Base-by-base conservation (phyloP, 441 rosid species). In the Bruguiera hainesii region DNA sequence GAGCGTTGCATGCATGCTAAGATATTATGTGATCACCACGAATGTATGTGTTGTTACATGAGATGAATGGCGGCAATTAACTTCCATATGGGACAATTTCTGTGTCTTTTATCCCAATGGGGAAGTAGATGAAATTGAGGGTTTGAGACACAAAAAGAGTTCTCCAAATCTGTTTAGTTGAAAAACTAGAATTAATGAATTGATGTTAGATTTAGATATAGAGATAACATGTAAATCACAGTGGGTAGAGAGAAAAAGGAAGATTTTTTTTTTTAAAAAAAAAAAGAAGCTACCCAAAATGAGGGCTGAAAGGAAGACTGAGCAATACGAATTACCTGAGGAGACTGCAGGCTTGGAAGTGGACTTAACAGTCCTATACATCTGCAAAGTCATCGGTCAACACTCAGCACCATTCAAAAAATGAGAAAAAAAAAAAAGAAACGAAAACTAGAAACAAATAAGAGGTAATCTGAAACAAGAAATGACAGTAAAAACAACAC, bases 351-450 rank as follows among this genome's bases (percentile, higher is more conserved):
- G 83, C 74, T 82, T 87, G 81, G 84, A 89, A 74, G 96, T 89
- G 66, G 93, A 87, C 85, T 87, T 89, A 52, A 89, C 93, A 72
- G 93, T 89, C 78, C 96, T 83, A 80, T 89, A 89, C 96, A 89
- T 89, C 96, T 89, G 83, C 78, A 76, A 69, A 67, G 64, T 50
- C 71, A 73, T 46, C n/a, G 39, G 63, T 50, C n/a, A 23, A 46
- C 65, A 19, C 39, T 37, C 35, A 42, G 30, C 42, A 16, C 56
- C 60, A 35, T 56, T 33, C 56, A 60, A 61, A 37, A 6, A 60
- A 29, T 7, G 13, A 68, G 67, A 21, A 63, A 9, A 56, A 56
- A 29, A 65, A 68, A 65, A 26, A 63, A 9, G 52, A 56, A 29
- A 65, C 15, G 23, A 33, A 18, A 15, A 35, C 10, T 16, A 56